Conservation (phyloP, 768 basidiomycete genomes). For the Multifurca ochricompacta region DNA sequence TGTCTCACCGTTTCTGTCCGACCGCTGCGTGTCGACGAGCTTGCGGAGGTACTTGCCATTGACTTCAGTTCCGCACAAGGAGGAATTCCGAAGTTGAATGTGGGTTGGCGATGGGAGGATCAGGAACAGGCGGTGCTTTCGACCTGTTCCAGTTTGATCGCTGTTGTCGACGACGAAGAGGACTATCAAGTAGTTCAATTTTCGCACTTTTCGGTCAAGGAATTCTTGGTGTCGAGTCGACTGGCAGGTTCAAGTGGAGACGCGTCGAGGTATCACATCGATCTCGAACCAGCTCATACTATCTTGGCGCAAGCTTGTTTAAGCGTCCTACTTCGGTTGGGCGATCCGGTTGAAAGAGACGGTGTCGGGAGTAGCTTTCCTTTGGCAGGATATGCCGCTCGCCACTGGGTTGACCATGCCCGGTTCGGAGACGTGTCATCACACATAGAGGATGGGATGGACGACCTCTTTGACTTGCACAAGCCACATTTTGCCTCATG, state of each 20-base stretch:
- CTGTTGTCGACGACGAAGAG: not conserved
- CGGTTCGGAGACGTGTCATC: not conserved
- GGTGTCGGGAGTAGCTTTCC: not conserved
- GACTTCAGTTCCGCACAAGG: not conserved
- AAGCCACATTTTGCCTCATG: constrained; percentile 3
- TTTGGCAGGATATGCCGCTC: not conserved
- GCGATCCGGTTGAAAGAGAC: not conserved
- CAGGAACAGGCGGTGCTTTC: not conserved
- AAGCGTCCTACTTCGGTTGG: not conserved
- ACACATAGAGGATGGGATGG: not conserved
- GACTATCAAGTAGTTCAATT: not conserved
- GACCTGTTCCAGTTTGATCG: constrained; percentile 7
- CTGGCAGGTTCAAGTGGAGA: not conserved
- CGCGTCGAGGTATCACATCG: not conserved
- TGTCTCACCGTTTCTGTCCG: not conserved
- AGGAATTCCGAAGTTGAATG: not conserved
- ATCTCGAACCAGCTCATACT: not conserved
- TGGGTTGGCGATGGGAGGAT: not conserved
- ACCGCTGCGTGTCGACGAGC: constrained; percentile 1
- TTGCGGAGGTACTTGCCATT: constrained; percentile 1
- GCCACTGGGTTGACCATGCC: constrained; percentile 3
- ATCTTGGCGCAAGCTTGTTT: not conserved
- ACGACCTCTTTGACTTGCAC: not conserved
- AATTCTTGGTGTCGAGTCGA: constrained; percentile 1
- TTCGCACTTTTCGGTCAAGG: too few species aligned